Percentiles rank a stretch among this genome's conserved stretches.
Evolutionary conservation across 352 stramenopile genomes (phyloP).

Genomic region (Thalassiosira hispida): DNA sequence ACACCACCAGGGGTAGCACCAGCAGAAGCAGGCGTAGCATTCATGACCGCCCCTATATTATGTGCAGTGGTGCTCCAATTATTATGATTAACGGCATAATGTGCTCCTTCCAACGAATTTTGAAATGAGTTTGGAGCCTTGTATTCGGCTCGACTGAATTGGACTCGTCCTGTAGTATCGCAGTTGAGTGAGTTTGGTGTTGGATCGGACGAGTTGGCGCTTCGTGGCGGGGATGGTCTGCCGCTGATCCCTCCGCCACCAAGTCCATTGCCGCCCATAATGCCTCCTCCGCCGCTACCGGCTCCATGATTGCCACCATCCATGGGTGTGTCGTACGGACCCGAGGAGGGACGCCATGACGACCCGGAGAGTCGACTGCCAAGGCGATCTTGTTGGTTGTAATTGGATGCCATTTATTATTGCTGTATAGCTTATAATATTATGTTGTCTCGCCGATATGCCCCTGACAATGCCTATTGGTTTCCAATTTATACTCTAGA

Average conservation of each 20-base stretch:
- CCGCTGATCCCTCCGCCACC: background rate
- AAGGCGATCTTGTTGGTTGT: slow-evolving; percentile 4
- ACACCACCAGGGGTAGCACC: background rate
- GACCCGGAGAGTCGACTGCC: slow-evolving; percentile 22
- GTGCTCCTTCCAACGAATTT: slow-evolving; percentile 6
- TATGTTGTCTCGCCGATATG: too few relatives aligned
- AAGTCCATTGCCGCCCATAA: background rate
- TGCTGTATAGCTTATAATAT: too few relatives aligned
- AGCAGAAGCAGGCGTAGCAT: background rate
- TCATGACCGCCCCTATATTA: too few relatives aligned
- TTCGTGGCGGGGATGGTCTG: background rate
- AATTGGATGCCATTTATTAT: slow-evolving; percentile 19
- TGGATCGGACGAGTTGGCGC: background rate
- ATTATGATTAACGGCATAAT: background rate
- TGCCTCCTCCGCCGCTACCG: background rate
- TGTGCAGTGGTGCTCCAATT: background rate
- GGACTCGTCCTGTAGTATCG: background rate
- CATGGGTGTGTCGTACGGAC: slow-evolving; percentile 8
- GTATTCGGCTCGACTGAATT: slow-evolving; percentile 26
- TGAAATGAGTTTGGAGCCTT: slow-evolving; percentile 11
- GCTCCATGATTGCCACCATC: background rate
- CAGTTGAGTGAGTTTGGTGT: slow-evolving; percentile 8
- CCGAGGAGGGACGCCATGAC: slow-evolving; percentile 24
- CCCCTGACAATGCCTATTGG: too few relatives aligned
- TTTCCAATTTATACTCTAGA: too few relatives aligned